Conservation (phyloP, 139 green algal genomes). For the Gonium pectorale region DNA sequence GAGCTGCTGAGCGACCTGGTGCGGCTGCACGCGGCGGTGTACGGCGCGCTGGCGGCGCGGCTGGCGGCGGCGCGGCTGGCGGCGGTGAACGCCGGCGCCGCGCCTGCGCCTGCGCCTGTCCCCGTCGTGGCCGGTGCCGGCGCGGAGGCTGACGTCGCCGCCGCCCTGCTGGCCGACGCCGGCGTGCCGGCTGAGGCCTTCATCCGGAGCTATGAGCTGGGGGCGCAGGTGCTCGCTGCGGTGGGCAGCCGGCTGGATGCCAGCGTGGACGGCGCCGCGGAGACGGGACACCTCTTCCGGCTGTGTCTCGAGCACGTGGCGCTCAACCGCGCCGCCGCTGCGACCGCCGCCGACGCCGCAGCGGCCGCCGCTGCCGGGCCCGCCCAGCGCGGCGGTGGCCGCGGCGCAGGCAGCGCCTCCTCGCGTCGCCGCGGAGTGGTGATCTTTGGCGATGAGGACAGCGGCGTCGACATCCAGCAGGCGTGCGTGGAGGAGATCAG, state of each 20-base stretch:
- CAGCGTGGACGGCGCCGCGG: slow-evolving; percentile 59
- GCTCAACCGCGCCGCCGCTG: slow-evolving; percentile 41
- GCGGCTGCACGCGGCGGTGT: slow-evolving; percentile 63
- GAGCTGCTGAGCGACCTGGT: slow-evolving; percentile 76
- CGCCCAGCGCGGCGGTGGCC: not conserved
- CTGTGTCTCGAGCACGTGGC: slow-evolving; percentile 55
- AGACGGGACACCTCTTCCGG: slow-evolving; percentile 70
- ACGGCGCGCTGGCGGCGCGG: slow-evolving; percentile 35
- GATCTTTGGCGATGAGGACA: slow-evolving; percentile 33
- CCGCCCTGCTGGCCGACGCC: slow-evolving; percentile 3
- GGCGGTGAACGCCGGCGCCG: not conserved
- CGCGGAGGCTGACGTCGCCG: not conserved
- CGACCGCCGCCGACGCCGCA: slow-evolving; percentile 43
- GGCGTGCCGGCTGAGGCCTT: not conserved
- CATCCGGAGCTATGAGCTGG: slow-evolving; percentile 37
- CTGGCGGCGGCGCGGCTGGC: not conserved
- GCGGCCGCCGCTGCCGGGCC: not conserved
- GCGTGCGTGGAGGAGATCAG: slow-evolving; percentile 79
- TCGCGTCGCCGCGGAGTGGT: not conserved
- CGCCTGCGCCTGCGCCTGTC: no score
- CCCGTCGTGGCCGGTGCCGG: not conserved
- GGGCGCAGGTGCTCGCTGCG: slow-evolving; percentile 30
- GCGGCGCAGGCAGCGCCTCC: not conserved
- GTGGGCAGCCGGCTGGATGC: slow-evolving; percentile 29
- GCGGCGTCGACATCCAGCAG: slow-evolving; percentile 78